Conservation (phyloP, 2,329 filamentous ascomycete species). For the Talaromyces funiculosus region DNA sequence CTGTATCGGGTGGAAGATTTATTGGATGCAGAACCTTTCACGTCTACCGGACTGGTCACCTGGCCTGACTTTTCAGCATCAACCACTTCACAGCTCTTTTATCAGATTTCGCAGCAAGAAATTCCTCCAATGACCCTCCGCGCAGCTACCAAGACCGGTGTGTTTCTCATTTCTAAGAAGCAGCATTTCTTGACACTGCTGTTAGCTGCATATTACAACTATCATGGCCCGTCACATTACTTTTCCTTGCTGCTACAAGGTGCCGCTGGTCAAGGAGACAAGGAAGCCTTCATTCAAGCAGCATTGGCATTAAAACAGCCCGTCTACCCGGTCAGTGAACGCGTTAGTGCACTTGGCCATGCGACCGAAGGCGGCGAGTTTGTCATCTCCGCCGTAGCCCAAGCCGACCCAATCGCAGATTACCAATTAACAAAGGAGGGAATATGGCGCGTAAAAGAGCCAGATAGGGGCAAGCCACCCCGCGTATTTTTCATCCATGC, state of each 20-base stretch:
- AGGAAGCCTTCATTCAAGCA: constrained; percentile 35
- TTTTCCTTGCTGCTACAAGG: constrained; percentile 37
- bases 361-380: constrained; percentile 21
- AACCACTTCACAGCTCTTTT: constrained; percentile 41
- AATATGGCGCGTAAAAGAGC: constrained; percentile 31
- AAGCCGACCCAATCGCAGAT: constrained; percentile 36
- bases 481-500: constrained; percentile 37
- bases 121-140: constrained; percentile 29
- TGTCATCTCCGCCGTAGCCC: constrained; percentile 34
- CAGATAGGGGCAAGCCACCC: constrained; percentile 26
- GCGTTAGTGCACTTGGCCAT: constrained; percentile 32
- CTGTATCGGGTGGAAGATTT: constrained; percentile 41
- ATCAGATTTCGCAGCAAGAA: constrained; percentile 34
- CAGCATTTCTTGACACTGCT: constrained; percentile 30
- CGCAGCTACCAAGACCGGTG: constrained; percentile 34
- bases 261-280: constrained; percentile 34
- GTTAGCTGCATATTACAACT: constrained; percentile 30
- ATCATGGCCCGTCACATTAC: constrained; percentile 32
- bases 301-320: constrained; percentile 28
- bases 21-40: constrained; percentile 50
- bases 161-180: constrained; percentile 33
- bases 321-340: constrained; percentile 34
- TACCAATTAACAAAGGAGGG: constrained; percentile 27
- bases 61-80: constrained; percentile 54
- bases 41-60: constrained; percentile 48